phyloP scores from a whole-genome alignment of 2,329 filamentous ascomycete genomes.

The Neurospora sp. region DNA sequence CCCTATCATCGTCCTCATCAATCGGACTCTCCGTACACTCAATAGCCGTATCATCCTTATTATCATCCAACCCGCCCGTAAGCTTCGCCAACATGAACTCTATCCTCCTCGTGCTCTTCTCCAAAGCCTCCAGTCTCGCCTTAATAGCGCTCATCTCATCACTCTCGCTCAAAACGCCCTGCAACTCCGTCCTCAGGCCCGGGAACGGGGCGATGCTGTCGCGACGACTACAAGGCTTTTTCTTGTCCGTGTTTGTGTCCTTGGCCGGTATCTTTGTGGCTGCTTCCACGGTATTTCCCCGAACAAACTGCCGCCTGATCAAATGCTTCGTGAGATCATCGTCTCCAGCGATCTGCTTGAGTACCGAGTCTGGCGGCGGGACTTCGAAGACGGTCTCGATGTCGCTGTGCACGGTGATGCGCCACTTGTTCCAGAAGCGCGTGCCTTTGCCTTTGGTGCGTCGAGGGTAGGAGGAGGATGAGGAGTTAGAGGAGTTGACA shows the following conservation, averaged over 20 bases:
- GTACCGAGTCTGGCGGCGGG: conserved; percentile 52
- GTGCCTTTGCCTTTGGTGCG: neutral
- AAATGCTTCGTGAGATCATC: conserved; percentile 49
- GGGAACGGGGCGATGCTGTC: conserved; percentile 47
- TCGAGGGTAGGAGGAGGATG: neutral
- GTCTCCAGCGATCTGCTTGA: conserved; percentile 47
- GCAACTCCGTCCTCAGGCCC: conserved; percentile 39
- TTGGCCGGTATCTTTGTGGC: conserved; percentile 1
- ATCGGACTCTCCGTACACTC: neutral
- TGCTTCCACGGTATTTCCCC: conserved; percentile 31
- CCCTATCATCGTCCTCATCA: conserved; percentile 9
- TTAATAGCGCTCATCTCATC: conserved; percentile 35
- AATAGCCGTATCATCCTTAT: neutral
- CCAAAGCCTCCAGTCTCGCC: conserved; percentile 37
- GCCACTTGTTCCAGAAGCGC: conserved; percentile 57
- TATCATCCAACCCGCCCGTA: conserved; percentile 7
- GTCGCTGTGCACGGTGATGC: conserved; percentile 61
- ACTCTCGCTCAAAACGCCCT: conserved; percentile 36
- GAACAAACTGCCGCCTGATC: conserved; percentile 46
- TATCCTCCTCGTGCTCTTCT: conserved; percentile 34
- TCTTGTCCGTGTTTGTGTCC: neutral
- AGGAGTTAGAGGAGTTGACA: conserved; percentile 4
- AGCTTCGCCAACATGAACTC: conserved; percentile 22
- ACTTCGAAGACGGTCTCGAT: conserved; percentile 64
- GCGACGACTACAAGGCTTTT: conserved; percentile 28